Conservation (phyloP, 2,329 filamentous ascomycete genomes). For the Penicillium sp. region DNA sequence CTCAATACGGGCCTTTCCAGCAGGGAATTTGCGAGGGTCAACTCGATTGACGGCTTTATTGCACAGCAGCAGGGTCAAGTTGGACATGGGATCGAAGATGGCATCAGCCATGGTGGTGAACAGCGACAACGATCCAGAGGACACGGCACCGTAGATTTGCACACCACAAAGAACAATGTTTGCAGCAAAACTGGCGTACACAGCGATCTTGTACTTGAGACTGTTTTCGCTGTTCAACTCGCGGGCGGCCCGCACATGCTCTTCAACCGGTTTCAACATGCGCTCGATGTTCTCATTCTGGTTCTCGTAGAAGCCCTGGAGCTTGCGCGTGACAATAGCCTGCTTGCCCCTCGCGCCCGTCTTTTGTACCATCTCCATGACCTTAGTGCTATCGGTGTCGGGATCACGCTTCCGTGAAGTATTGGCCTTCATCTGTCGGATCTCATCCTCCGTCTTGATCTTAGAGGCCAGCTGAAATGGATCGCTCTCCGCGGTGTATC, state of each 20-base stretch:
- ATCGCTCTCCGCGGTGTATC: conserved; percentile 67
- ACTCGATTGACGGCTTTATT: conserved; percentile 86
- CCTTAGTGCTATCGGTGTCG: conserved; percentile 6
- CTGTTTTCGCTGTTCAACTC: conserved; percentile 81
- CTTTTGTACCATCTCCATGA: conserved; percentile 14
- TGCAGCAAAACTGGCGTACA: conserved; percentile 69
- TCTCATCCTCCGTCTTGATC: conserved; percentile 75
- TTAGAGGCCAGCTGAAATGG: conserved; percentile 76
- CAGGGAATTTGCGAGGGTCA: conserved; percentile 82
- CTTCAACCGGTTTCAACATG: conserved; percentile 87
- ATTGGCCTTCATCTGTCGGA: conserved; percentile 77
- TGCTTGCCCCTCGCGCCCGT: conserved; percentile 43
- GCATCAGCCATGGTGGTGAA: conserved; percentile 98
- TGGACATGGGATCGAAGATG: conserved; percentile 88
- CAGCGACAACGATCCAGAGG: conserved; percentile 86
- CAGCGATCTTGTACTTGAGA: conserved; percentile 62
- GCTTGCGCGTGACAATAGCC: conserved; percentile 29
- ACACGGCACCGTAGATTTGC: conserved; percentile 84
- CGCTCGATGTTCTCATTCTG: conserved; percentile 95
- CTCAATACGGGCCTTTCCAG: conserved; percentile 90
- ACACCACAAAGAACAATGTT: conserved; percentile 77
- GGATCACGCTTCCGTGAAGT: conserved; percentile 68
- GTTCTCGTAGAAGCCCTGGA: conserved; percentile 80
- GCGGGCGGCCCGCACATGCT: conserved; percentile 78
- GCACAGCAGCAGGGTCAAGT: conserved; percentile 81